A percentile compares a stretch with the other conserved stretches of the same genome.
Evolutionary conservation across 1,284 basidiomycete genomes (phyloP).

Genomic region (Xerocomus minutiporus): DNA sequence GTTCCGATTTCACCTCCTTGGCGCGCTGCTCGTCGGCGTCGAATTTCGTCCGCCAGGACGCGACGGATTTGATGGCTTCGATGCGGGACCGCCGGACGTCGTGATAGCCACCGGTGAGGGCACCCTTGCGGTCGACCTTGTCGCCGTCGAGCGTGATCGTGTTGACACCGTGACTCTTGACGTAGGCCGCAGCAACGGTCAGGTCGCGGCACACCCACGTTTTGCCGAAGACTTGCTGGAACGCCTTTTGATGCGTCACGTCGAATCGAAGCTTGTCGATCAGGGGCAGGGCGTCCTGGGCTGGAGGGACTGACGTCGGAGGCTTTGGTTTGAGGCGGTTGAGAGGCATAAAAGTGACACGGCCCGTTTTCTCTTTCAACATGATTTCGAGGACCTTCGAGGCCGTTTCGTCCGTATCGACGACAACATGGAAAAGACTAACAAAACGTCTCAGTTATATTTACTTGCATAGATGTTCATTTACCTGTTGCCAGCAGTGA

Average conservation of each 20-base stretch:
- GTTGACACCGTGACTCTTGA: slow-evolving; percentile 91
- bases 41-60: slow-evolving; percentile 72
- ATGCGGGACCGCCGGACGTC: slow-evolving; percentile 88
- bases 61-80: slow-evolving; percentile 79
- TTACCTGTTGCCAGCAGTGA: slow-evolving; percentile 91
- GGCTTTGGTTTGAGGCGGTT: slow-evolving; percentile 89
- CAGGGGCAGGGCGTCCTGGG: slow-evolving; percentile 85
- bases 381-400: slow-evolving; percentile 85
- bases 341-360: slow-evolving; percentile 97
- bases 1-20: slow-evolving; percentile 69
- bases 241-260: slow-evolving; percentile 69
- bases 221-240: slow-evolving; percentile 98
- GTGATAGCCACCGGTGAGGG: slow-evolving; percentile 94
- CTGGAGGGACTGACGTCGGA: slow-evolving; percentile 59
- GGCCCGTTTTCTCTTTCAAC: slow-evolving; percentile 87
- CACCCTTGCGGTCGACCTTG: slow-evolving; percentile 94
- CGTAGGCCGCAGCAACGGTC: slow-evolving; percentile 89
- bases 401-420: slow-evolving; percentile 93
- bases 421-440: slow-evolving; percentile 93
- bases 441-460: slow-evolving; percentile 4
- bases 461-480: slow-evolving; percentile 5
- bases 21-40: slow-evolving; percentile 64
- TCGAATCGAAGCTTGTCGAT: slow-evolving; percentile 83
- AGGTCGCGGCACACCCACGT: slow-evolving; percentile 94
- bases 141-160: slow-evolving; percentile 98